These are phyloP conservation scores for Amauroascus niger DNA, from an alignment of 2,329 filamentous ascomycete species.

Conservation along the genomic window DNA sequence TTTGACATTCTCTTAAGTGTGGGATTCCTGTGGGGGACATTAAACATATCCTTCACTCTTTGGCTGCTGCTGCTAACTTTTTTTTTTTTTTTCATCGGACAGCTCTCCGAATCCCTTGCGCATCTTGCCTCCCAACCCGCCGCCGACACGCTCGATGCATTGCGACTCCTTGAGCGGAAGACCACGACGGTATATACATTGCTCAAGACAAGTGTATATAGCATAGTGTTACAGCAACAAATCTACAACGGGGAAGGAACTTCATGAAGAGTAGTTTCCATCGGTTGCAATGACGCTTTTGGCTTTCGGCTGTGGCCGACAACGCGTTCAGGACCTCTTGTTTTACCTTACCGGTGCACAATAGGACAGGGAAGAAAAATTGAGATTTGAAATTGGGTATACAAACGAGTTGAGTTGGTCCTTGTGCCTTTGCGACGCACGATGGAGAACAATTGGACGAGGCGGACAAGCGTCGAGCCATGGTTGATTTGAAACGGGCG, in stretches of 20 bases:
- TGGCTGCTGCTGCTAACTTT: background rate
- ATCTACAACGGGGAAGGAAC: conserved; percentile 52
- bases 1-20: too few species aligned
- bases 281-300: too few species aligned
- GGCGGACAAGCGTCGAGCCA: background rate
- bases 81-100: too few species aligned
- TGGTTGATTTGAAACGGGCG: too few species aligned
- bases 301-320: too few species aligned
- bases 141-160: conserved; percentile 66
- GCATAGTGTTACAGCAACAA: conserved; percentile 96
- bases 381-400: background rate
- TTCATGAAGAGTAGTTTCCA: conserved; percentile 6
- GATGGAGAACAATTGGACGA: background rate
- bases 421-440: background rate
- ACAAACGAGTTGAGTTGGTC: too few species aligned
- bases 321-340: too few species aligned
- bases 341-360: background rate
- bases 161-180: conserved; percentile 84
- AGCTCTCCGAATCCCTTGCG: conserved; percentile 42
- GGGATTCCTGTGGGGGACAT: too few species aligned
- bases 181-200: conserved; percentile 90
- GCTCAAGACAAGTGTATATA: conserved; percentile 96
- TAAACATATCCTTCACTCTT: conserved; percentile 14
- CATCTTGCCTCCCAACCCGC: conserved; percentile 52
- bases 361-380: background rate